Evolutionary conservation across 1,139 yeast genomes (phyloP).

Genomic region (Williopsis jadinii): DNA sequence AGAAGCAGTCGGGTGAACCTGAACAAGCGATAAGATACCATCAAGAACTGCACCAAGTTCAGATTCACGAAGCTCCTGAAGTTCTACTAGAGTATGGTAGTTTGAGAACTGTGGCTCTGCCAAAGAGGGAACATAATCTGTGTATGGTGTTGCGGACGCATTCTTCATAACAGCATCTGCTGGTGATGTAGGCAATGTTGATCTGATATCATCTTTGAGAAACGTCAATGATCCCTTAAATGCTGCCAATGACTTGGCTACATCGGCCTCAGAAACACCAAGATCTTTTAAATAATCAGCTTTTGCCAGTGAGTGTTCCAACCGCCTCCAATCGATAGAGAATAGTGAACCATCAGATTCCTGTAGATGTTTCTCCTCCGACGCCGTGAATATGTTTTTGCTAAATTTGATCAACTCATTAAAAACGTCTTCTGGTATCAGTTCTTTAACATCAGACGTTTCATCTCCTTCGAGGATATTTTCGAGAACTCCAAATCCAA

Average conservation of each 20-base stretch:
- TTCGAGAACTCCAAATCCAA: constrained; percentile 32
- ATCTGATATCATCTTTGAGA: constrained; percentile 6
- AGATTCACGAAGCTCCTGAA: constrained; percentile 33
- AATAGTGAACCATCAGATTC: constrained; percentile 30
- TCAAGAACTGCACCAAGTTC: constrained; percentile 32
- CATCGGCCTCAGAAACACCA: constrained; percentile 39
- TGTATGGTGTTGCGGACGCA: constrained; percentile 21
- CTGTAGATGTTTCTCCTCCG: constrained; percentile 23
- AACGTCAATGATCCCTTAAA: constrained; percentile 20
- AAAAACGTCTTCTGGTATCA: constrained; percentile 24
- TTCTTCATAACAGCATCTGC: constrained; percentile 21
- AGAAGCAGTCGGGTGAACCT: constrained; percentile 40
- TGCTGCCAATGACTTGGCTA: constrained; percentile 32
- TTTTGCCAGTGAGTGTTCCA: constrained; percentile 46
- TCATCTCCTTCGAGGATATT: constrained; percentile 21
- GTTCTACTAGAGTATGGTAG: constrained; percentile 32
- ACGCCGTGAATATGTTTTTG: constrained; percentile 26
- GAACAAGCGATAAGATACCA: constrained; percentile 42
- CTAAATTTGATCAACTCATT: constrained; percentile 33
- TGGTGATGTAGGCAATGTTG: constrained; percentile 5
- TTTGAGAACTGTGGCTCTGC: constrained; percentile 29
- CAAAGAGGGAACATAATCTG: constrained; percentile 20
- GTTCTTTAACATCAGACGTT: constrained; percentile 12
- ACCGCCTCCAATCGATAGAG: constrained; percentile 41
- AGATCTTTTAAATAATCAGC: constrained; percentile 37